These are phyloP conservation scores for Schwanniomyces yamadae DNA, from an alignment of 805 yeast species.

Conservation along the genomic window DNA sequence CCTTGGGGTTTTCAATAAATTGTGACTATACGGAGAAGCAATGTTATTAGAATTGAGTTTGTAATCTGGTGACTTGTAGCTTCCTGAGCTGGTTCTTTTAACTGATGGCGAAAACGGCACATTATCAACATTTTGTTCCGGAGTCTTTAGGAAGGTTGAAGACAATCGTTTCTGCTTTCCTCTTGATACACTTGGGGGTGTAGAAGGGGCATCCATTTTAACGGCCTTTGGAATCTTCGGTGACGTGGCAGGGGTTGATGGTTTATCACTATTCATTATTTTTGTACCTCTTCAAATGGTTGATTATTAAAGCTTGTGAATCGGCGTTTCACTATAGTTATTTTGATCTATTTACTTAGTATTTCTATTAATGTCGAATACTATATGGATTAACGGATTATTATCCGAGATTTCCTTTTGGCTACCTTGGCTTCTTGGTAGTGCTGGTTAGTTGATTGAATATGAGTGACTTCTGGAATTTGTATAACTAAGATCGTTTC, in stretches of 20 bases:
- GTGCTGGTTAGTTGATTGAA: no score
- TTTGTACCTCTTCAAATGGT: no score
- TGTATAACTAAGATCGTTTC: no score
- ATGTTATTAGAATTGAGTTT: slow-evolving; percentile 23
- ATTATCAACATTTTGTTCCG: slow-evolving; percentile 28
- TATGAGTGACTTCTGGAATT: no score
- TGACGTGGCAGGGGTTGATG: slow-evolving; percentile 35
- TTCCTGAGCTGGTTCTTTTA: slow-evolving; percentile 32
- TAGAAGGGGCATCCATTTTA: slow-evolving; percentile 23
- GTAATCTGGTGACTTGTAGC: slow-evolving; percentile 34
- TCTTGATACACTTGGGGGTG: slow-evolving; percentile 24
- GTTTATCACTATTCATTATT: slow-evolving; percentile 24
- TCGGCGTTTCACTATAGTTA: no score
- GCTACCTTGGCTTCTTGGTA: no score
- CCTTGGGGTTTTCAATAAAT: slow-evolving; percentile 33
- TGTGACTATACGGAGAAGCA: slow-evolving; percentile 26
- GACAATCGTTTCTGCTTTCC: slow-evolving; percentile 23
- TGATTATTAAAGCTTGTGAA: no score
- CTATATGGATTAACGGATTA: no score
- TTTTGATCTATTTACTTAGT: no score
- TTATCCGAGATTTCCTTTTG: no score
- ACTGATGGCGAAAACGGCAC: slow-evolving; percentile 41
- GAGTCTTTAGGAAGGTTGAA: slow-evolving; percentile 31
- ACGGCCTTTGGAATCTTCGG: slow-evolving; percentile 27
- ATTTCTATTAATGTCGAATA: no score